Conservation (phyloP, 2,329 filamentous ascomycete species). For the Talaromyces sp. region DNA sequence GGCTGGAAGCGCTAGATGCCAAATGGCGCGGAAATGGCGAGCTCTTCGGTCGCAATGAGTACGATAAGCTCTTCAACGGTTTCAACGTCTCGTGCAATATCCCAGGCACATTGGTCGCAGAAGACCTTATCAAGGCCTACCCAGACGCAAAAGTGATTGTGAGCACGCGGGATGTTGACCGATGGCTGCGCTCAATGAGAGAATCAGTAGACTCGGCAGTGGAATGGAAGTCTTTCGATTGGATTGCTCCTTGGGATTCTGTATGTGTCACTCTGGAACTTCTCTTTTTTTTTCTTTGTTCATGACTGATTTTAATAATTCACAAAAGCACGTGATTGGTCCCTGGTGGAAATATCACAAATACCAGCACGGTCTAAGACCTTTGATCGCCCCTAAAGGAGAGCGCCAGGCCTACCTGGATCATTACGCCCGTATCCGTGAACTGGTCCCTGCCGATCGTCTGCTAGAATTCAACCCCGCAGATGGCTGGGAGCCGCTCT, state of each 20-base stretch:
- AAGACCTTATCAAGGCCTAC: conserved; percentile 9
- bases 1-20: conserved; percentile 62
- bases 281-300: background rate
- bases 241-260: no score
- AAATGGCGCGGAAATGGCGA: conserved; percentile 57
- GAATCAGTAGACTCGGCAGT: no score
- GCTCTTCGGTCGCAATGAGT: conserved; percentile 59
- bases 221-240: no score
- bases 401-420: conserved; percentile 1
- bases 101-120: background rate
- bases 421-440: conserved; percentile 11
- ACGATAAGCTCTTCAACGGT: conserved; percentile 41
- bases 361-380: no score
- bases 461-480: conserved; percentile 41
- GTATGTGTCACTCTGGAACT: no score
- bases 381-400: no score
- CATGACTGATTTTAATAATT: background rate
- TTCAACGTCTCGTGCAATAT: background rate
- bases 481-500: conserved; percentile 43
- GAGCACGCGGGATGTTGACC: conserved; percentile 5
- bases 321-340: no score
- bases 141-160: conserved; percentile 9
- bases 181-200: conserved; percentile 5
- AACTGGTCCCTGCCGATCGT: conserved; percentile 35
- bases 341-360: no score